Conservation (phyloP, 257 asterid genomes). For the Solanum pimpinellifolium region DNA sequence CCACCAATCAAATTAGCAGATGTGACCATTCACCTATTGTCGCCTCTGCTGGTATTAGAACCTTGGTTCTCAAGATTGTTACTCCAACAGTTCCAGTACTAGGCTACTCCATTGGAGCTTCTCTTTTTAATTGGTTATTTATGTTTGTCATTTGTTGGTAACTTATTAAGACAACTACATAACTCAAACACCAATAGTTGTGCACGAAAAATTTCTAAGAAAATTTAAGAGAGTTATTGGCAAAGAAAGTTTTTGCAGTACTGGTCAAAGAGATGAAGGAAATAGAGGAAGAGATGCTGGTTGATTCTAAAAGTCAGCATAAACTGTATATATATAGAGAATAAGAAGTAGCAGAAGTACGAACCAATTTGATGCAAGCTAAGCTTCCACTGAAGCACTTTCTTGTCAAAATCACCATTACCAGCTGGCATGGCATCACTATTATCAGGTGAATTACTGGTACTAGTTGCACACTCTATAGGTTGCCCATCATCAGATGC, state of each 20-base stretch:
- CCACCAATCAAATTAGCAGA: not conserved
- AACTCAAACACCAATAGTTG: not conserved
- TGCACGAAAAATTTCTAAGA: not conserved
- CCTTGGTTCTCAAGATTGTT: not conserved
- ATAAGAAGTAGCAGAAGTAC: conserved; percentile 15
- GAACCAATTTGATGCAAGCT: conserved; percentile 77
- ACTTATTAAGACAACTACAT: not conserved
- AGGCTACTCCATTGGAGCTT: not conserved
- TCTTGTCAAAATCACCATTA: conserved; percentile 32
- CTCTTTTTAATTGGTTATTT: not conserved
- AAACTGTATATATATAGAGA: not conserved
- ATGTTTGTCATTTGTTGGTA: not conserved
- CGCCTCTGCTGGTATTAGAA: not conserved
- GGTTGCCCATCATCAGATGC: conserved; percentile 2
- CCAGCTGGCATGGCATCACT: conserved; percentile 7
- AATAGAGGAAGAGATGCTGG: not conserved
- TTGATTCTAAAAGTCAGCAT: not conserved
- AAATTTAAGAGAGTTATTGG: not conserved
- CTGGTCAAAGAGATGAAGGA: not conserved
- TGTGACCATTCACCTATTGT: not conserved
- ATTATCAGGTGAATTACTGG: conserved; percentile 3
- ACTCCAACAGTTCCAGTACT: not conserved
- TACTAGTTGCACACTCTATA: not conserved
- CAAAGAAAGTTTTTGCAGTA: not conserved
- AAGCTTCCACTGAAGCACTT: conserved; percentile 64